Conservation (phyloP, 495 filamentous ascomycete species). For the Trichoderma virens region DNA sequence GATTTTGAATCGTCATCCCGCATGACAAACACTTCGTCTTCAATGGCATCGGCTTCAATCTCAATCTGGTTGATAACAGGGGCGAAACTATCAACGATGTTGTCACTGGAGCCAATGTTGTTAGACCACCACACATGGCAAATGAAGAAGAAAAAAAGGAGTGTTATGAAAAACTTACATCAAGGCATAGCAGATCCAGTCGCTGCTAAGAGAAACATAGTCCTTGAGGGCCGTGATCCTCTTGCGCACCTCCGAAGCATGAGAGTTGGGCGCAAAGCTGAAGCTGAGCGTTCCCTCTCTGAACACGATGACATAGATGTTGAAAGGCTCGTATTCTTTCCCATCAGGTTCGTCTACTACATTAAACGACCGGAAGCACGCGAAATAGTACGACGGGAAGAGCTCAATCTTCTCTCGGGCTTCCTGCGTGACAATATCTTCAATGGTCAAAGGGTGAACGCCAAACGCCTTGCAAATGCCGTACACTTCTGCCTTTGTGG, state of each 20-base stretch:
- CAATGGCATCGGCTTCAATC: conserved; percentile 80
- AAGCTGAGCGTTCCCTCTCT: conserved; percentile 92
- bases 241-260: conserved; percentile 81
- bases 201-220: conserved; percentile 83
- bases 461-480: conserved; percentile 87
- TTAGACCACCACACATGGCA: conserved; percentile 23
- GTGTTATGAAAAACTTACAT: conserved; percentile 53
- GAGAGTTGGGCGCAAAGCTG: conserved; percentile 75
- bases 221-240: conserved; percentile 89
- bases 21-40: conserved; percentile 88
- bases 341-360: conserved; percentile 61
- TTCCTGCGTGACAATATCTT: conserved; percentile 92
- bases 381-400: conserved; percentile 95
- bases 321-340: conserved; percentile 82
- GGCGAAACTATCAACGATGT: conserved; percentile 93
- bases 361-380: conserved; percentile 90
- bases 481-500: conserved; percentile 79
- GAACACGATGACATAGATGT: conserved; percentile 95
- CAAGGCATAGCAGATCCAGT: conserved; percentile 98
- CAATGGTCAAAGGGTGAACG: conserved; percentile 85
- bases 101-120: conserved; percentile 49
- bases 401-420: conserved; percentile 96
- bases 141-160: background rate
- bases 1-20: conserved; percentile 77
- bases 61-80: conserved; percentile 84